Evolutionary conservation across 805 yeast species (phyloP).

Genomic region (Phaffomyces thermotolerans): DNA sequence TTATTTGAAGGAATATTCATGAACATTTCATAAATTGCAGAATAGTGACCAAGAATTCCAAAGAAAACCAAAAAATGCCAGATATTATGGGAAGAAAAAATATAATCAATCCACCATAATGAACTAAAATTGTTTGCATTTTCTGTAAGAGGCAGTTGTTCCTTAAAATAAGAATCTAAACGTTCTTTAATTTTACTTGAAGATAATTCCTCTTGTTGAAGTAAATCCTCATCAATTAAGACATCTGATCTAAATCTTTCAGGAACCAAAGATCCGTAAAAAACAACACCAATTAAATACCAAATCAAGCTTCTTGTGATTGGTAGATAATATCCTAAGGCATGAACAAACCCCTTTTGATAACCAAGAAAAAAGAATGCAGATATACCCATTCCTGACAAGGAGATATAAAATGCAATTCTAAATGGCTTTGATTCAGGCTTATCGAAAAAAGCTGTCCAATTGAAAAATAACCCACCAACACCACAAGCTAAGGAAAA

Average conservation of each 20-base stretch:
- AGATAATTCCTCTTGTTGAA: slow-evolving; percentile 28
- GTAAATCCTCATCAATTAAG: slow-evolving; percentile 38
- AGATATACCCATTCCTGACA: slow-evolving; percentile 68
- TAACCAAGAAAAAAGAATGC: slow-evolving; percentile 51
- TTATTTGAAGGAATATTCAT: slow-evolving; percentile 26
- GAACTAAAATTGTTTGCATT: slow-evolving; percentile 37
- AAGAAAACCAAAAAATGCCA: slow-evolving; percentile 91
- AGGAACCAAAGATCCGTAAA: slow-evolving; percentile 83
- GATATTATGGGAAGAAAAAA: slow-evolving; percentile 73
- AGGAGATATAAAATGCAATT: slow-evolving; percentile 69
- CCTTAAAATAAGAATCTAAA: slow-evolving; percentile 32
- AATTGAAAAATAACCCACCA: slow-evolving; percentile 70
- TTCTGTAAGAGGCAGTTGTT: slow-evolving; percentile 30
- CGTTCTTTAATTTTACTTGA: slow-evolving; percentile 26
- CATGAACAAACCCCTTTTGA: slow-evolving; percentile 46
- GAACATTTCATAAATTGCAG: slow-evolving; percentile 69
- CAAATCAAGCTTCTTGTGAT: slow-evolving; percentile 63
- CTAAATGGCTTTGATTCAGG: slow-evolving; percentile 79
- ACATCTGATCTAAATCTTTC: slow-evolving; percentile 81
- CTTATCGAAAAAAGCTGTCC: slow-evolving; percentile 88
- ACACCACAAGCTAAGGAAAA: slow-evolving; percentile 62
- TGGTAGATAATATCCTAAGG: slow-evolving; percentile 57
- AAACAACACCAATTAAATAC: slow-evolving; percentile 76
- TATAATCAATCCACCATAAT: slow-evolving; percentile 80
- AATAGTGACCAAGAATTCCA: slow-evolving; percentile 87